Evolutionary conservation across 2,329 filamentous ascomycete species (phyloP), one percentile per base, ranked within the genome.

Genomic region (Clarireedia monteithiana): DNA sequence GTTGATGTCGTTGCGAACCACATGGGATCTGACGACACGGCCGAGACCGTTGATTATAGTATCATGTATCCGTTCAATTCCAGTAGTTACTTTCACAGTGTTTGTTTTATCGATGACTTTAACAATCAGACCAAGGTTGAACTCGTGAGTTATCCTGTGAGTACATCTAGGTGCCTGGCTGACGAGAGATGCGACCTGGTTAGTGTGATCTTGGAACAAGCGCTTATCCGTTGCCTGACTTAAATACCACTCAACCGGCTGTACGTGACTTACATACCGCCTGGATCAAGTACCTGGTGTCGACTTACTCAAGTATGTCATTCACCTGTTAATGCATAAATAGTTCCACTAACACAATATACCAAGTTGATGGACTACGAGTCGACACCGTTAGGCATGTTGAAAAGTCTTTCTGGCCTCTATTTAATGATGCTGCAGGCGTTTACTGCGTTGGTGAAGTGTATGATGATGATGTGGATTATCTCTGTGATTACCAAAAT

Each of bases 401-500:
- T 34, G 66, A 74, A 36, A 71, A 69, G 59, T 73, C 73, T 17
- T 86, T 84, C 67, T 83, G 81, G 73, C 70, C 78, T 0, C 68
- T 64, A 0, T 86, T 85, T 60, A 61, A 67, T 50, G 70, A 75
- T 26, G 62, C 72, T 1, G 74, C 80, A 0, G 82, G 80, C 2
- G 78, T 84, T 1, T 85, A 82, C 66, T 74, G 75, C 5, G 73
- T 84, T 10, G 83, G 83, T 5, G 83, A 86, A 64, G 81, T 85
- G 3, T 77, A 75, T 53, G 72, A 81, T 42, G 81, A 80, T 27
- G 71, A 78, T 59, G 74, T 78, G 1, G 59, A 67, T 74, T 83
- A 73, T 73, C 74, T 45, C 77, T 81, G 74, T 17, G 75, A 74
- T 10, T 85, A 83, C 64, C 75, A 81, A 42, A 69, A 72, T 49